Evolutionary conservation across 2,329 filamentous ascomycete species (phyloP), one percentile per base, ranked within the genome.

Genomic region (Botryotinia narcissicola): DNA sequence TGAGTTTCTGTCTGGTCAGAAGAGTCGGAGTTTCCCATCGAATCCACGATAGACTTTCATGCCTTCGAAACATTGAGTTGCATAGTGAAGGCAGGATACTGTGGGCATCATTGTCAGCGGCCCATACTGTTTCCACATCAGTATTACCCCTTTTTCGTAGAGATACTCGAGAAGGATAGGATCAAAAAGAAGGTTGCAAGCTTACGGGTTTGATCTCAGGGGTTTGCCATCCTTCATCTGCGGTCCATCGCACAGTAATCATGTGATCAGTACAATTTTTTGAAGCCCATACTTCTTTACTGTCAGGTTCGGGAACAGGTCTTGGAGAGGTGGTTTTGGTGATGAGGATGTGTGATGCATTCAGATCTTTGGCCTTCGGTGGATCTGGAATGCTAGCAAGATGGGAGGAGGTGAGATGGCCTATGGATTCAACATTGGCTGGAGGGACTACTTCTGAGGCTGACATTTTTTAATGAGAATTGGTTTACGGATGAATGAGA

Each of bases 21-120:
- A 72, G 35, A 67, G 42, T 25, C 70, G 70, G 8, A 66, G 61
- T 59, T 72, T 72, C 14, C 60, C 70, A 68, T 73, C 71, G 72
- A 84, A 87, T 72, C 93, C 93, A 62, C 93, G 91, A 86, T 93
- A 97, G 54, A 89, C 88, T 83, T 97, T 97, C 83, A 91, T 86
- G 40, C 76, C 76, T 48, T 75, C 74, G 35, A 75, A 75, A 60
- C 74, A 75, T 67, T 73, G 72, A n/a, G 70, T 75, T 32, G 72
- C 73, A 57, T 75, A 75, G 62, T 75, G 74, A 22, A 75, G 66
- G 40, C 73, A 74, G 3, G 74, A 74, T 29, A 73, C 74, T 25
- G 73, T 74, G 16, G 74, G 74, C 73, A 74, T 74, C 32, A 75
- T 72, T 25, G 48, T 67, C 25, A 67, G 37, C 32, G 61, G 61